Evolutionary conservation across 2,329 filamentous ascomycete genomes (phyloP), one percentile per base, ranked within the genome.

Genomic region (Aspergillus uvarum): DNA sequence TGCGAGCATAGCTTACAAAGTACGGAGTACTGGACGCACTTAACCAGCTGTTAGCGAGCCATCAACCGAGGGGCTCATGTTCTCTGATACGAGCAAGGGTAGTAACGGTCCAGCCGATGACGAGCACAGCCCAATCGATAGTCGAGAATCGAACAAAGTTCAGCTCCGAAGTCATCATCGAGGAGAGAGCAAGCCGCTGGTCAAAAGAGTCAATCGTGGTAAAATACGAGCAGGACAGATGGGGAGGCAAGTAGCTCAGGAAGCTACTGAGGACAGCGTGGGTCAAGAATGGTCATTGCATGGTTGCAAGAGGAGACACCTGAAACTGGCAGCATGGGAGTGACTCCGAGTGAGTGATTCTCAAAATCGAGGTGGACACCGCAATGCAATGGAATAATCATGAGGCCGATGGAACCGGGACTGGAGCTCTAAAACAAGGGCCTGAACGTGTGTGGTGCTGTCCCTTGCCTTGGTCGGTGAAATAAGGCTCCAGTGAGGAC

Each of bases 391-490:
- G 32, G 12, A 19, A 44, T 44, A 12, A 44, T 44, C 38, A 44
- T 44, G 38, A 44, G 32, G 11, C 32, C 11, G 32, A 35, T 35
- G 32, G 32, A 35, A 35, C 32, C 12, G 32, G 32, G 14, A 12
- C 11, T 16, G 38, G 38, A 19, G 38, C 14, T 44, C 53, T 32
- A 35, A 48, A 48, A 48, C 42, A 48, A 55, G 53, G 53, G 53
- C 53, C 53, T 55, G 53, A 55, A 55, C 53, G 53, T 55, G 52
- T 35, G 16, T 10, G 53, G 26, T 48, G 53, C 19, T 48, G 53
- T 55, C 53, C 53, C 53, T 55, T 55, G 44, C 53, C 53, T 55
- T 26, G 53, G 42, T 47, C 38, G 42, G 42, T 50, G 29, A 50
- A 35, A 35, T 35, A 35, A 35, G 32, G 32, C 32, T 52, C 31